phyloP scores from a whole-genome alignment of 371 early-diverging fungal species.

The Scutellospora calospora region DNA sequence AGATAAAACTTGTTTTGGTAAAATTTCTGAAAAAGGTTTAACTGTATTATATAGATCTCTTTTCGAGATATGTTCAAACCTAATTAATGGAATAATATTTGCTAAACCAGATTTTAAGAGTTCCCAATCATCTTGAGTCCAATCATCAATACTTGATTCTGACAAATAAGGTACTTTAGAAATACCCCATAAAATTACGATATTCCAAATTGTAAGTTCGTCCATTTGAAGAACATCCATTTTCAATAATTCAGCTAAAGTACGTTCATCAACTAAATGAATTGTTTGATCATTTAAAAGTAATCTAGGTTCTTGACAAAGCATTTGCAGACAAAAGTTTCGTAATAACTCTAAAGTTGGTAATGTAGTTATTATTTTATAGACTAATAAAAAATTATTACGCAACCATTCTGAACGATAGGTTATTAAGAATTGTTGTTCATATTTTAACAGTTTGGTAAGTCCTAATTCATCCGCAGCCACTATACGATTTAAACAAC shows the following conservation, averaged over 20 bases:
- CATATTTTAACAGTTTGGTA: neutral
- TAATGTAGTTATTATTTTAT: neutral
- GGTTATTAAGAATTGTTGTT: neutral
- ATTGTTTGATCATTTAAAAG: neutral
- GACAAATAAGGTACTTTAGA: neutral
- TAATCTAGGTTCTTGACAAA: slow-evolving; percentile 1
- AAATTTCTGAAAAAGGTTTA: too few species aligned
- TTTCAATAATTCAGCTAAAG: neutral
- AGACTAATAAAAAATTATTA: slow-evolving; percentile 17
- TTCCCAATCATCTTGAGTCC: neutral
- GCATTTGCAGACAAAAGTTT: neutral
- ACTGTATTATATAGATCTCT: neutral
- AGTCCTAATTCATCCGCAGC: slow-evolving; percentile 16
- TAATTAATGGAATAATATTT: neutral
- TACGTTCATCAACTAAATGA: neutral
- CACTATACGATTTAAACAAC: slow-evolving; percentile 6
- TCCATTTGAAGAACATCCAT: neutral
- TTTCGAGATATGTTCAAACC: neutral
- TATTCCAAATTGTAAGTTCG: neutral
- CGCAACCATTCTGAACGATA: slow-evolving; percentile 2
- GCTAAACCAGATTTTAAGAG: neutral
- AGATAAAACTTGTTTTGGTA: too few species aligned
- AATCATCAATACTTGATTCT: neutral
- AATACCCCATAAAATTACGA: neutral
- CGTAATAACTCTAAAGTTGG: neutral